Percentiles rank a stretch among this genome's conserved stretches.
Conservation (phyloP, 1,139 yeast species). For the Pichia sp. region DNA sequence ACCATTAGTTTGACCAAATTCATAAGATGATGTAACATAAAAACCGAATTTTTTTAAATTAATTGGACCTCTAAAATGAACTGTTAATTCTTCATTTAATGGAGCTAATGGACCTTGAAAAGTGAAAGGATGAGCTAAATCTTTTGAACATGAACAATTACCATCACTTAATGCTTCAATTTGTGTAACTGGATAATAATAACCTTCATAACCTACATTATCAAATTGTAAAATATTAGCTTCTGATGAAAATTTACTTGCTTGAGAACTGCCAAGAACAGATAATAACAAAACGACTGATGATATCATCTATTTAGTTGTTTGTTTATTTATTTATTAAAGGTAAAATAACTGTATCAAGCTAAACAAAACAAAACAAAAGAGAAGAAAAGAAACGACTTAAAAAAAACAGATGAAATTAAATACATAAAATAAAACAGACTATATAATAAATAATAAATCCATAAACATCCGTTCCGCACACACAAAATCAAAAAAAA, state of each 20-base stretch:
- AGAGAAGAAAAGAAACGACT: too few relatives aligned
- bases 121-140: conserved; percentile 32
- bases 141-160: conserved; percentile 47
- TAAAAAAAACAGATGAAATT: too few relatives aligned
- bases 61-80: conserved; percentile 76
- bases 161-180: conserved; percentile 43
- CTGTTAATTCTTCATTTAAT: conserved; percentile 62
- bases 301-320: not conserved
- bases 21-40: conserved; percentile 38
- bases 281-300: not conserved
- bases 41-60: conserved; percentile 58
- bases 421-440: too few relatives aligned
- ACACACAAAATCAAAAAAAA: too few relatives aligned
- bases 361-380: too few relatives aligned
- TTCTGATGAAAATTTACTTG: conserved; percentile 18
- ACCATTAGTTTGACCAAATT: conserved; percentile 30
- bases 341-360: too few relatives aligned
- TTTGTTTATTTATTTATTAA: too few relatives aligned
- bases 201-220: conserved; percentile 63
- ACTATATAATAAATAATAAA: too few relatives aligned
- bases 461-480: too few relatives aligned
- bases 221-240: conserved; percentile 44
- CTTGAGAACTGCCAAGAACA: not conserved
- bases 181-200: conserved; percentile 46
- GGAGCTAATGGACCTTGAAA: conserved; percentile 66